A percentile compares a stretch with the other conserved stretches of the same genome.
Conservation (phyloP, 2,329 filamentous ascomycete genomes). For the Chaetomium olivaceum region DNA sequence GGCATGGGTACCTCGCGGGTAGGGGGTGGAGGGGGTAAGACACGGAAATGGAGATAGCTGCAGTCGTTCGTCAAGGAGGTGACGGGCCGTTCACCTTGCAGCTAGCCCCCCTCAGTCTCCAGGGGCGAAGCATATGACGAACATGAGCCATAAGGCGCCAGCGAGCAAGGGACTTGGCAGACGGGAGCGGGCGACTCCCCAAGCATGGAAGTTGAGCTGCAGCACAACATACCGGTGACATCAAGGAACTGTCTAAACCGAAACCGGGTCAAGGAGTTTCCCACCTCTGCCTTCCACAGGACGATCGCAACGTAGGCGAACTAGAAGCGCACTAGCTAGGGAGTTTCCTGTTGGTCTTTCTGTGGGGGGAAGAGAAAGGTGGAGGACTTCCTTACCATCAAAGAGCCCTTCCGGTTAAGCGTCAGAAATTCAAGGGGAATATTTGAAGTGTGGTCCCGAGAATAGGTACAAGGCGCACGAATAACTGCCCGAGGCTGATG, state of each 20-base stretch:
- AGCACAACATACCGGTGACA: background rate
- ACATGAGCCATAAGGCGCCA: conserved; percentile 2
- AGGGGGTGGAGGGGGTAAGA: background rate
- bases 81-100: conserved; percentile 9
- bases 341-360: too few relatives aligned
- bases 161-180: conserved; percentile 11
- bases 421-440: too few relatives aligned
- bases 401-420: background rate
- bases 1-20: background rate
- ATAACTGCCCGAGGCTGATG: conserved; percentile 14
- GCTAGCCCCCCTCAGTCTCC: background rate
- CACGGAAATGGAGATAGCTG: background rate
- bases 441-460: background rate
- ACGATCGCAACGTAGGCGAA: background rate
- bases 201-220: background rate
- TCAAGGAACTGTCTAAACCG: background rate
- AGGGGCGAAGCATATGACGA: conserved; percentile 16
- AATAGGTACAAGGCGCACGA: background rate
- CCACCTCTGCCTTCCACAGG: background rate
- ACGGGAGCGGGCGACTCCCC: conserved; percentile 7
- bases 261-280: background rate
- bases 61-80: conserved; percentile 12
- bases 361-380: background rate
- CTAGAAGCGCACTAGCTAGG: background rate
- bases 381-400: background rate